Base-by-base conservation (phyloP, 306 rosid genomes). In the Glycine tomentella region DNA sequence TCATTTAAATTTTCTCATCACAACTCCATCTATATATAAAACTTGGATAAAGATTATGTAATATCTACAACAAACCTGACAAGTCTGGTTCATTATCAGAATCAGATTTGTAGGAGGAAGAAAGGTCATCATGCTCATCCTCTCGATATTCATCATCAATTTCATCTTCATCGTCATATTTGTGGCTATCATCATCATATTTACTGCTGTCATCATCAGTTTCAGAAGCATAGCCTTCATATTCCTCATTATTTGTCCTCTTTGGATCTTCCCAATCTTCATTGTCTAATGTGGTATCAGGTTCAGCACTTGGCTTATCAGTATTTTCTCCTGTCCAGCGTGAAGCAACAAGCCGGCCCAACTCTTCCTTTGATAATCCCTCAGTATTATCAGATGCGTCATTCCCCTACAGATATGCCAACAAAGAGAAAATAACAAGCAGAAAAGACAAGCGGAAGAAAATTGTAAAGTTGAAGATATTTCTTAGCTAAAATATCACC, bases 281-380 rank as follows among this genome's bases (percentile, higher is more conserved):
- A 82, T 73, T 83, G 86, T 69, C 82, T 63, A 63, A 77, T 72
- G 70, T 63, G 63, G 78, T 66, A 74, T 86, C 89, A 69, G 81
- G 55, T 78, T 87, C 91, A 67, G 73, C 89, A 9, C 85, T 65
- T 86, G 87, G 78, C 82, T 78, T 85, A 17, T 72, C 86, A 76
- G 88, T 75, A 82, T 88, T 87, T 88, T 90, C 93, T 84, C 97
- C 94, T 31, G 98, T 93, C 99, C 99, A 96, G 25, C 99, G 99
- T 69, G 99, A 96, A 86, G 99, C 99, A 87, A 96, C 94, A 82
- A 92, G 97, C 79, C 94, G 95, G 25, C 99, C 99, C 84, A 96
- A 86, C 87, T 96, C 99, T 88, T 93, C 99, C 89, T 68, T 92
- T 57, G 99, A 90, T 80, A 96, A 88, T 77, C 90, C 94, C 80